Conservation (phyloP, 2,329 filamentous ascomycete species). For the Scedosporium aurantiacum region DNA sequence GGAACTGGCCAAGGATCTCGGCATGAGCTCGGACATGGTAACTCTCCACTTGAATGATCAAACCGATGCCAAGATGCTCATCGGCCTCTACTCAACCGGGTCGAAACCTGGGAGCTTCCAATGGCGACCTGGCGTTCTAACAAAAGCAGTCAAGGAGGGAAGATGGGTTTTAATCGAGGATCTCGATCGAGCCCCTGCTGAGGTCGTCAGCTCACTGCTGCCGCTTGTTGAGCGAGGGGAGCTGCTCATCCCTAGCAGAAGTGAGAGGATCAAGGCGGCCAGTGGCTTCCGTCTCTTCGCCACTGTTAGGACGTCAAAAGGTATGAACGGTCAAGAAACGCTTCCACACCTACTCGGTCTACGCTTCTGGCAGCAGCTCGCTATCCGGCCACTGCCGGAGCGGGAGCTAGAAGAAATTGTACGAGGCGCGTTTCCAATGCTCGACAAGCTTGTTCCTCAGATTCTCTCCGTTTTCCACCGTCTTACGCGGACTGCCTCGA, state of each 20-base stretch:
- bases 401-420: slow-evolving; percentile 69
- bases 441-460: slow-evolving; percentile 50
- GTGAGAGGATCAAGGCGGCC: slow-evolving; percentile 72
- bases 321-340: slow-evolving; percentile 55
- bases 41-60: slow-evolving; percentile 96
- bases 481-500: slow-evolving; percentile 30
- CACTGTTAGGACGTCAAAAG: slow-evolving; percentile 69
- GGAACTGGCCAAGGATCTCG: slow-evolving; percentile 69
- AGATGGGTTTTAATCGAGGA: slow-evolving; percentile 97
- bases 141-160: slow-evolving; percentile 85
- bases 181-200: slow-evolving; percentile 84
- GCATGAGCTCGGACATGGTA: slow-evolving; percentile 72
- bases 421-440: slow-evolving; percentile 54
- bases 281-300: slow-evolving; percentile 85
- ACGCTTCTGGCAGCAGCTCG: slow-evolving; percentile 75
- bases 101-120: slow-evolving; percentile 78
- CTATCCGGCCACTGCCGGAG: slow-evolving; percentile 52
- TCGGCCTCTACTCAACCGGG: slow-evolving; percentile 88
- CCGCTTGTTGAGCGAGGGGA: slow-evolving; percentile 90
- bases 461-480: slow-evolving; percentile 49
- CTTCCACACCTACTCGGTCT: slow-evolving; percentile 68
- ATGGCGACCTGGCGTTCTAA: slow-evolving; percentile 87
- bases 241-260: slow-evolving; percentile 77
- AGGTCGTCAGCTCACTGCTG: slow-evolving; percentile 85
- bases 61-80: slow-evolving; percentile 90